Base-by-base conservation (phyloP, 306 rosid species). In the Prunus mira region DNA sequence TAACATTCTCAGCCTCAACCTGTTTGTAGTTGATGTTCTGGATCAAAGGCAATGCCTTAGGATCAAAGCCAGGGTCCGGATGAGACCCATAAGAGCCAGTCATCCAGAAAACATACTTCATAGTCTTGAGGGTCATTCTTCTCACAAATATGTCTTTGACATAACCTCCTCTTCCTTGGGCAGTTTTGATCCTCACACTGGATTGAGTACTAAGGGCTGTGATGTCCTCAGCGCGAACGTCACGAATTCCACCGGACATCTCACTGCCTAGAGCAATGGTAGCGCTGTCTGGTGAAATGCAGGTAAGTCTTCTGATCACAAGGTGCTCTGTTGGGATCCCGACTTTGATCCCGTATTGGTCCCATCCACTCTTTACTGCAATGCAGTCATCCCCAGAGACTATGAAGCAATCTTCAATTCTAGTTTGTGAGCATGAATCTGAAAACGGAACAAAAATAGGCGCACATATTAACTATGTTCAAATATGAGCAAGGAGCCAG, bases 161-260 rank as follows among this genome's bases (percentile, higher is more conserved):
- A 65, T 71, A 91, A 7, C 28, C 96, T 1, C 98, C 96, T 73
- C 90, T 83, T 1, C 97, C 96, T 0, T 52, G 22, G 0, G 88
- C 89, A 0, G 93, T 83, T 71, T 93, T 93, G 83, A 89, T 88
- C 54, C 97, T 78, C 24, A 93, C 61, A 17, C 84, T 88, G 1
- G 97, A 87, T 74, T 91, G 55, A 2, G 97, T 89, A 9, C 82
- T 73, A 68, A 89, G 73, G 6, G 93, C 92, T 0, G 71, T 80
- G 79, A 84, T 65, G 75, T 88, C 85, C 73, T 93, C 96, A 15
- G 60, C 81, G 62, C 98, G 82, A 14, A 93, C 92, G 56, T 93
- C 90, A 55, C 67, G 28, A 54, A 93, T 87, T 19, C 97, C 98
- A 7, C 98, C 96, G 0, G 93, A 93, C 98, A 93, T 93, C 71